Evolutionary conservation across 73 alveolate genomes (phyloP), one percentile per base, ranked within the genome.

Genomic region (Halteria grandinella): DNA sequence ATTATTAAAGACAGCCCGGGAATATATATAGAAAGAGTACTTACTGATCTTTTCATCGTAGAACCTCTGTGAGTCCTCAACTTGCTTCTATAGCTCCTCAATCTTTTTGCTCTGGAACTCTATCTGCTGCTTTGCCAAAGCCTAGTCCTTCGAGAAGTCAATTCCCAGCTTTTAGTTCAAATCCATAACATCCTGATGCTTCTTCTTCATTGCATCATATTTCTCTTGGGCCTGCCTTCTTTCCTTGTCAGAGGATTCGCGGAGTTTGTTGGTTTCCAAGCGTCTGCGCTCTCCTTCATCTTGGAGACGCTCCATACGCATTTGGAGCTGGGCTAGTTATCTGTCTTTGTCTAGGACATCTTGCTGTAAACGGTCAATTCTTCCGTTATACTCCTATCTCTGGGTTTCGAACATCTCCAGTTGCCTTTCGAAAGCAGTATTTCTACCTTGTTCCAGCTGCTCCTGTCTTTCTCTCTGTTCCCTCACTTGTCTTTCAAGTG

Each of bases 21-120:
- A n/a, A n/a, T n/a, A n/a, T n/a, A n/a, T n/a, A n/a, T n/a, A n/a
- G n/a, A n/a, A n/a, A n/a, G n/a, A n/a, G n/a, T n/a, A n/a, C n/a
- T n/a, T n/a, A n/a, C n/a, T n/a, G n/a, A n/a, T 87, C 91, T 88
- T 84, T 96, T 75, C 88, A 77, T 74, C 92, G 72, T 66, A 72
- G 85, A 76, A 86, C 79, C 63, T 83, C 50, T 0, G 80, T 76
- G 40, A 4, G 20, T 70, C 83, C 57, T 93, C 97, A 0, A 81
- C 59, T 23, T 78, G 64, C 78, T 87, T 92, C 39, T 76, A 57
- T 11, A 81, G 54, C 74, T 94, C 99, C 20, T 87, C 97, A 37
- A 82, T 49, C 41, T 45, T 63, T 36, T 49, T 51, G 20, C 54
- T 24, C 36, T 64, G 50, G 60, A 49, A 50, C 44, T 34, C 58